Evolutionary conservation across 148 eudicot genomes (phyloP).

Genomic region (Chenopodium quinoa): DNA sequence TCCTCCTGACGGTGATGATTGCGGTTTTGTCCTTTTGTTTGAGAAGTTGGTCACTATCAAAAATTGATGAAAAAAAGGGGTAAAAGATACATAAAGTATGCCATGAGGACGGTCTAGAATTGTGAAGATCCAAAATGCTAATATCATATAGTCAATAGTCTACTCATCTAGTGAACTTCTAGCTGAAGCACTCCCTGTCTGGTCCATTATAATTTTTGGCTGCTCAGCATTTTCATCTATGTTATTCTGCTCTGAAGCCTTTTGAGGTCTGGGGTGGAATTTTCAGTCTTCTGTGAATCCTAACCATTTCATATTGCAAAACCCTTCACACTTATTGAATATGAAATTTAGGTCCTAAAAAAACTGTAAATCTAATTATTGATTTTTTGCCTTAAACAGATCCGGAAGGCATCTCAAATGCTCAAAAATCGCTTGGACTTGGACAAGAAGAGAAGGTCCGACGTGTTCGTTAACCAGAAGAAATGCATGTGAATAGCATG

Average conservation of each 20-base stretch:
- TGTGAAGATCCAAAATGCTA: neutral
- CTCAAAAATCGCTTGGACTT: slow-evolving; percentile 87
- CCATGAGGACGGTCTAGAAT: neutral
- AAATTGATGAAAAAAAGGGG: no score
- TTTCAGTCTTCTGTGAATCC: neutral
- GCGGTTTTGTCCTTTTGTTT: neutral
- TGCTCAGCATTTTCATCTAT: neutral
- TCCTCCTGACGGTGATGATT: neutral
- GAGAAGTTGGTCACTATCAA: neutral
- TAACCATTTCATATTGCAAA: neutral
- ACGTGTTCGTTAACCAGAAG: slow-evolving; percentile 41
- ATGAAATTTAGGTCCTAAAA: neutral
- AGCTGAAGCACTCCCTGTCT: neutral
- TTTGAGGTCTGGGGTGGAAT: neutral
- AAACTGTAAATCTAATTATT: neutral
- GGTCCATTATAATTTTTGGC: neutral
- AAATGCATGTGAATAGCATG: slow-evolving; percentile 3
- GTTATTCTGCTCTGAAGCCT: neutral
- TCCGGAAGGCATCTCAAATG: slow-evolving; percentile 89
- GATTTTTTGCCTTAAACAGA: slow-evolving; percentile 43
- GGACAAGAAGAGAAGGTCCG: slow-evolving; percentile 90
- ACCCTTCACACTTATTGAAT: neutral
- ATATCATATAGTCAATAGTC: neutral
- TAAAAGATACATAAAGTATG: no score
- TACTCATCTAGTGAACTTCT: neutral